Conservation (phyloP, 2,329 filamentous ascomycete genomes). For the Pestalotiopsis sp. region DNA sequence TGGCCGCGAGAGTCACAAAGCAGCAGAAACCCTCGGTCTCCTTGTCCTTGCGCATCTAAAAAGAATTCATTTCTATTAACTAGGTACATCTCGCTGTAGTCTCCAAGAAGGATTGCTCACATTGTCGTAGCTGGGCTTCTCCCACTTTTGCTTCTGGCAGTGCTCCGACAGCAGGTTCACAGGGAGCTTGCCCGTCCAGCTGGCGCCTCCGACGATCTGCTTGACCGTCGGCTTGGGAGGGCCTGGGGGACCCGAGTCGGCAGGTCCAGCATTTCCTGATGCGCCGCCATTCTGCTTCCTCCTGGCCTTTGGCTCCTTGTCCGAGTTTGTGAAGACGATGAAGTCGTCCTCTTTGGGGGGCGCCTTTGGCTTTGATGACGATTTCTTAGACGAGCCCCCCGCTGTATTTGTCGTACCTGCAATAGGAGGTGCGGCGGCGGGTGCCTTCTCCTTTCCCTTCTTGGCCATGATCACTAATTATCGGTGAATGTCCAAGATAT, state of each 20-base stretch:
- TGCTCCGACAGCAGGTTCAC: constrained; percentile 92
- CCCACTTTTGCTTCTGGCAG: constrained; percentile 95
- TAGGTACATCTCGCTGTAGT: constrained; percentile 17
- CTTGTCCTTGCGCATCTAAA: constrained; percentile 48
- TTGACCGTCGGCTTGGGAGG: constrained; percentile 65
- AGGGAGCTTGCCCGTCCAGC: constrained; percentile 96
- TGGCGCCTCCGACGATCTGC: constrained; percentile 88
- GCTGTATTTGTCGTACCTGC: constrained; percentile 23
- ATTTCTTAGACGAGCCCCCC: constrained; percentile 30
- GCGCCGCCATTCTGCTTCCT: constrained; percentile 31
- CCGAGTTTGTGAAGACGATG: constrained; percentile 59
- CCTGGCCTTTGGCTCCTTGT: constrained; percentile 50
- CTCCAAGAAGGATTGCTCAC: constrained; percentile 39
- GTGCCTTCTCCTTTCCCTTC: constrained; percentile 53
- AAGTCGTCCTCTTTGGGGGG: constrained; percentile 49
- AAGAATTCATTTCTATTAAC: constrained; percentile 19
- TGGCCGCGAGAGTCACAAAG: constrained; percentile 74
- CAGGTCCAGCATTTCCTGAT: constrained; percentile 21
- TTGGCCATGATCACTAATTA: constrained; percentile 44
- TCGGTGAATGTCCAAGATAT: neutral
- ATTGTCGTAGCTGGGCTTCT: constrained; percentile 87
- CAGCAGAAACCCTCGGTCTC: constrained; percentile 74
- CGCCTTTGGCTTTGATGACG: constrained; percentile 29
- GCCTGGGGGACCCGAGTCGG: constrained; percentile 35
- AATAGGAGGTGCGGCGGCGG: constrained; percentile 34